These are phyloP conservation scores for Aurinia saxatilis DNA, from an alignment of 345 rosid genomes.

Conservation along the genomic window DNA sequence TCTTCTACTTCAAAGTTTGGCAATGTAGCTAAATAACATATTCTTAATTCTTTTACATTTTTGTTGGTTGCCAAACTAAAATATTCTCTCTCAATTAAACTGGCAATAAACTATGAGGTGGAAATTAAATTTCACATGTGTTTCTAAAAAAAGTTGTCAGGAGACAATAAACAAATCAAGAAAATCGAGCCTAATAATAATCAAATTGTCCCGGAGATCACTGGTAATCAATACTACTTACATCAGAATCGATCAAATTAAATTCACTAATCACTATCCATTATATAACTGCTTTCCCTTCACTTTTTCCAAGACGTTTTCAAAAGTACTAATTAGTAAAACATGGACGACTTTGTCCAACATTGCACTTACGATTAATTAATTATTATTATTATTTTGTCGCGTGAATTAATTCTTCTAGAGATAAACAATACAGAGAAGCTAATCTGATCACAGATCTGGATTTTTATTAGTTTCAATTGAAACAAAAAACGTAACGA, in stretches of 20 bases:
- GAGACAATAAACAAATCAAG: background rate
- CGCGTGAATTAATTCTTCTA: background rate
- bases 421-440: background rate
- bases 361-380: too few species aligned
- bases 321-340: background rate
- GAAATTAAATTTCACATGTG: conserved; percentile 12
- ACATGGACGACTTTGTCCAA: conserved; percentile 19
- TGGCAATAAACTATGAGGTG: conserved; percentile 9
- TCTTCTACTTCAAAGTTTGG: background rate
- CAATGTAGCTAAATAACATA: background rate
- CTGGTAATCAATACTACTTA: background rate
- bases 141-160: conserved; percentile 19
- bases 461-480: background rate
- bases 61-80: conserved; percentile 3
- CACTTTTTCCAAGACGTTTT: conserved; percentile 1
- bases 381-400: too few species aligned
- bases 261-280: background rate
- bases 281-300: background rate
- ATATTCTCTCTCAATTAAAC: background rate
- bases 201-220: background rate
- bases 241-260: background rate
- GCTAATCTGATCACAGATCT: background rate
- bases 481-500: background rate
- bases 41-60: too few species aligned
- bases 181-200: background rate